phyloP scores from a whole-genome alignment of 2,329 filamentous ascomycete genomes.

The Trichocomaceae sp. region DNA sequence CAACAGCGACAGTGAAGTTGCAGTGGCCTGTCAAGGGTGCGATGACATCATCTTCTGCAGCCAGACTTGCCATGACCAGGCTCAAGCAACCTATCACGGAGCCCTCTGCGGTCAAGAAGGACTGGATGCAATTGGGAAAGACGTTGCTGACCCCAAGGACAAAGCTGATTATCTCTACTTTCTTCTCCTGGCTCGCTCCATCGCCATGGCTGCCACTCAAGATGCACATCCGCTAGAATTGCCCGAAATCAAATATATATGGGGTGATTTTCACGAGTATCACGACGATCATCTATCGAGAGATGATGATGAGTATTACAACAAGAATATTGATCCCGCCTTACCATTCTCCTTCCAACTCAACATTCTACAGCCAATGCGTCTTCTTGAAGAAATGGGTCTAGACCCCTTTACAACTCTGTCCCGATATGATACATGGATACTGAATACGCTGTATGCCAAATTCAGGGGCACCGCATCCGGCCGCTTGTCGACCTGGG shows the following conservation, averaged over 20 bases:
- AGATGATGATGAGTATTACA: conserved; percentile 18
- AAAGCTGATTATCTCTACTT: conserved; percentile 55
- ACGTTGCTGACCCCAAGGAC: conserved; percentile 51
- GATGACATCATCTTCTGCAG: conserved; percentile 57
- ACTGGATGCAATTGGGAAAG: conserved; percentile 53
- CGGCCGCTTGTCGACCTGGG: conserved; percentile 66
- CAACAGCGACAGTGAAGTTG: conserved; percentile 2
- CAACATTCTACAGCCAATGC: conserved; percentile 53
- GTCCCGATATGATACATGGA: conserved; percentile 43
- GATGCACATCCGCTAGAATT: conserved; percentile 53
- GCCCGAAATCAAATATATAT: conserved; percentile 57
- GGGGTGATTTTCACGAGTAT: conserved; percentile 53
- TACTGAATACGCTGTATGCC: conserved; percentile 84
- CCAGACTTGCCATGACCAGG: conserved; percentile 49
- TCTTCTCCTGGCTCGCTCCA: conserved; percentile 51
- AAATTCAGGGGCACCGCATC: conserved; percentile 93
- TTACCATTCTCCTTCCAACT: conserved; percentile 57
- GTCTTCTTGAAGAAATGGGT: conserved; percentile 58
- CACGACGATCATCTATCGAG: conserved; percentile 4
- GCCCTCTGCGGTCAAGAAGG: conserved; percentile 51
- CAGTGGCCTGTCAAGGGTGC: conserved; percentile 49
- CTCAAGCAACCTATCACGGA: conserved; percentile 51
- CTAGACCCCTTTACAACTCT: conserved; percentile 51
- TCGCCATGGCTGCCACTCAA: conserved; percentile 58
- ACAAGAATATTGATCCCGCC: conserved; percentile 15